These are phyloP conservation scores for Fusarium decemcellulare DNA, from an alignment of 2,329 filamentous ascomycete genomes.

Conservation along the genomic window DNA sequence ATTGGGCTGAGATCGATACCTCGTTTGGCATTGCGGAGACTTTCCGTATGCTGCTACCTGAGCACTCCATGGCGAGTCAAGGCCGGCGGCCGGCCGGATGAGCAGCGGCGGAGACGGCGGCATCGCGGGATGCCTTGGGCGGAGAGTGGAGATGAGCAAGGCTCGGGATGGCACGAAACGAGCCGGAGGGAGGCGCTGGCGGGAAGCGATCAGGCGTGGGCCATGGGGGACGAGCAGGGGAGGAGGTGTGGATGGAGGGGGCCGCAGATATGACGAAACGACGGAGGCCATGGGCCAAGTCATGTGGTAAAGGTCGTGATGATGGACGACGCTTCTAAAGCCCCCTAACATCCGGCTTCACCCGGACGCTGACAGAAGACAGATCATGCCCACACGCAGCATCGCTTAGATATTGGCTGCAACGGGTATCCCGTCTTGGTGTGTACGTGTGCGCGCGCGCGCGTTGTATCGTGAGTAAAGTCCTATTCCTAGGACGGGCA, in stretches of 20 bases:
- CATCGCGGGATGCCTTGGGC: conserved; percentile 31
- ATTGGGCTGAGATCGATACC: conserved; percentile 21
- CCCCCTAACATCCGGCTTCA: conserved; percentile 30
- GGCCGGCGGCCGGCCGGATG: conserved; percentile 4
- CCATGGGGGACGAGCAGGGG: conserved; percentile 11
- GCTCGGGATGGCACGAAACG: conserved; percentile 38
- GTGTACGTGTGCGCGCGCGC: conserved; percentile 1
- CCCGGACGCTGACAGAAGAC: conserved; percentile 25
- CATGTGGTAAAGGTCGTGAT: conserved; percentile 44
- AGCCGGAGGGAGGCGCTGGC: conserved; percentile 23
- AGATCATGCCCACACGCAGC: conserved; percentile 8
- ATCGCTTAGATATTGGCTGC: conserved; percentile 1
- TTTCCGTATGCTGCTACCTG: conserved; percentile 13
- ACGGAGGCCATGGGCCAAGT: conserved; percentile 29
- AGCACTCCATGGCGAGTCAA: conserved; percentile 1
- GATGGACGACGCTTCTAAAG: conserved; percentile 25
- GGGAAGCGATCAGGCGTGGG: conserved; percentile 20
- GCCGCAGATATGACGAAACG: conserved; percentile 26
- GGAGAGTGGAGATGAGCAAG: conserved; percentile 36
- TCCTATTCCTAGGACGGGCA: conserved; percentile 10
- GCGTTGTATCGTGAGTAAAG: conserved; percentile 4
- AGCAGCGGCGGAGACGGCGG: conserved; percentile 32
- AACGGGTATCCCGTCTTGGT: conserved; percentile 10
- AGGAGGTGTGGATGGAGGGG: conserved; percentile 23
- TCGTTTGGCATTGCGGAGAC: conserved; percentile 22